Evolutionary conservation across 306 rosid genomes (phyloP), one percentile per base, ranked within the genome.

Genomic region (Cucumis hystrix): DNA sequence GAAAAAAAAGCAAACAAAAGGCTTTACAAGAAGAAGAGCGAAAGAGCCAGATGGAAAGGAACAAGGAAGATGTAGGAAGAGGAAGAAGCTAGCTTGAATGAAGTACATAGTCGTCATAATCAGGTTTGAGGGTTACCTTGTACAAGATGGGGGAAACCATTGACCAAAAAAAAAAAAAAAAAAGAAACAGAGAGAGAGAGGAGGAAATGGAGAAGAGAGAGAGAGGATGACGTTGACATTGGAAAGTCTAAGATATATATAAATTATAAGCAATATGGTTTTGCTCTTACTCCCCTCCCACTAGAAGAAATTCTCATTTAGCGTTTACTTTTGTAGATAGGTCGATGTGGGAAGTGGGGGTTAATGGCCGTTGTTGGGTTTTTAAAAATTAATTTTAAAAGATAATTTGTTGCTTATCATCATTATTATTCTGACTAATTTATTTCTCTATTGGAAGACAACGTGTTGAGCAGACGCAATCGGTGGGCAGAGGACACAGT

Each of bases 111-210:
- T 74, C 77, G 77, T 74, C 77, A 74, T 74, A 74, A 74, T 74
- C 64, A 30, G 77, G 77, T 83, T 76, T 85, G 49, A 63, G 87
- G 87, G 15, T 78, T 82, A 56, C 64, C 77, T 74, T 74, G 63
- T 74, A 52, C 77, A 74, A 74, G 77, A 69, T 47, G 35, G 76
- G 59, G 76, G 76, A 70, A 70, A 70, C 76, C 76, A 70, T 70
- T 70, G 76, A 75, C 78, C 68, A 69, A 69, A 43, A 58, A 12
- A 12, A 47, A 1, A 12, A 47, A 1, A 68, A 68, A 43, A 40
- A 47, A 12, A 12, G 5, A 47, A 3, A 47, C 1, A 47, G 16
- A 12, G 39, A 28, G 40, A 16, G 23, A 23, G 60, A 21, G 41
- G n/a, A 49, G 14, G 52, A 45, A 8, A 2, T 1, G 16, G 13